Base-by-base conservation (phyloP, 441 rosid genomes). In the Pelargonium australe region DNA sequence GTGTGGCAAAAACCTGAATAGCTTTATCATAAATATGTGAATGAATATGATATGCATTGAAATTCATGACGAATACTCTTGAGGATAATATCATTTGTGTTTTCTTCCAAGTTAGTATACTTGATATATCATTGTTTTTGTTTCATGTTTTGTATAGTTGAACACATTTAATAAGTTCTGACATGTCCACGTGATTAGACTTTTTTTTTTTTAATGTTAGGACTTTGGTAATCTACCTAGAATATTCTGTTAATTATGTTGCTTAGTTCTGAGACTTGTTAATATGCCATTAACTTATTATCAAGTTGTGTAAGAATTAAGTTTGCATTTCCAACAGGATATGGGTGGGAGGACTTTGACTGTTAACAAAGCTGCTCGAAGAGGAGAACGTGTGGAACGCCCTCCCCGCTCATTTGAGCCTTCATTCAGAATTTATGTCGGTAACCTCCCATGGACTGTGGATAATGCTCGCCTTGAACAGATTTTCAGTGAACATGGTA, bases 291-390 rank as follows among this genome's bases (percentile, higher is more conserved):
- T 58, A 40, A 14, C 13, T 16, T 34, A 63, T 41, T 65, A 25
- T 64, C 14, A 34, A 47, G 53, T 20, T 67, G 63, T 45, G 51
- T 68, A 25, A 60, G 25, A 16, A 4, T 11, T 68, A 72, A 2
- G 0, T 67, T 62, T 64, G 43, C 17, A 14, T 16, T 53, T 37
- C 67, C 57, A 61, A 68, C 82, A 88, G 94, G 89, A 86, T 63
- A 5, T 86, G 55, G 71, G 57, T 66, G 94, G 94, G 68, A 83
- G 94, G 73, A 70, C 72, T 16, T 68, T 88, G 75, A 85, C 94
- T 1, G 94, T 88, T 62, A 86, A 86, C 67, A 86, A 85, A 81
- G 89, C 95, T 66, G 76, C 85, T 76, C 87, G 88, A 5, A 85
- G 87, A 80, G 91, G 94, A 79, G 63, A 87, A 34, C 72, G 77